Evolutionary conservation across 2,329 filamentous ascomycete genomes (phyloP).

Genomic region (Ceratocystiopsis brevicomis): DNA sequence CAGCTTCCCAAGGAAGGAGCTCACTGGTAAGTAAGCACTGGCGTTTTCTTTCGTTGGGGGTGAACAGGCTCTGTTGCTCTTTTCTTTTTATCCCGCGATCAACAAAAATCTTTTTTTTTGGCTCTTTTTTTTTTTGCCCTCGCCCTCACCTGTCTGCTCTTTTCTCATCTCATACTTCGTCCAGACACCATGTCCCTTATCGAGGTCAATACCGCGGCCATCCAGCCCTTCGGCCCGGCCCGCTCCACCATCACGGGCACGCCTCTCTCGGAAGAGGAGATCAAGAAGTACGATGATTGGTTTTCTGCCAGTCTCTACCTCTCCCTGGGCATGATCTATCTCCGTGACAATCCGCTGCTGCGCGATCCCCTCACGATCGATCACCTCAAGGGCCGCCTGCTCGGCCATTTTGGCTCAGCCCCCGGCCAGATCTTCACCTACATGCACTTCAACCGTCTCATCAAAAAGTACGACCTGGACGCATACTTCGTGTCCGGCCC

Average conservation of each 20-base stretch:
- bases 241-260: slow-evolving; percentile 43
- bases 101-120: no score
- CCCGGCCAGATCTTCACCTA: slow-evolving; percentile 68
- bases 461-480: slow-evolving; percentile 62
- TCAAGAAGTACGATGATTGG: slow-evolving; percentile 51
- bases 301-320: slow-evolving; percentile 60
- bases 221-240: slow-evolving; percentile 45
- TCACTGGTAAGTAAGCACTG: no score
- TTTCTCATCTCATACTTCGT: not conserved
- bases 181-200: slow-evolving; percentile 3
- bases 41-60: no score
- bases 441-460: slow-evolving; percentile 66
- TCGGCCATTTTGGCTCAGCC: slow-evolving; percentile 65
- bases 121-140: no score
- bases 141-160: no score
- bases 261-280: slow-evolving; percentile 45
- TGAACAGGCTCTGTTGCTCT: no score
- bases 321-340: slow-evolving; percentile 63
- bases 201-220: slow-evolving; percentile 28
- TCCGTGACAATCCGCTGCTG: slow-evolving; percentile 54
- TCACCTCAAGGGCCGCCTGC: slow-evolving; percentile 53
- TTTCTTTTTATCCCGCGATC: no score
- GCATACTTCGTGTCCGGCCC: slow-evolving; percentile 58
- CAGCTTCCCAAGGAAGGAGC: no score
- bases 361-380: slow-evolving; percentile 47